These are phyloP conservation scores for Daldinia grandis DNA, from an alignment of 495 filamentous ascomycete genomes.

Conservation along the genomic window DNA sequence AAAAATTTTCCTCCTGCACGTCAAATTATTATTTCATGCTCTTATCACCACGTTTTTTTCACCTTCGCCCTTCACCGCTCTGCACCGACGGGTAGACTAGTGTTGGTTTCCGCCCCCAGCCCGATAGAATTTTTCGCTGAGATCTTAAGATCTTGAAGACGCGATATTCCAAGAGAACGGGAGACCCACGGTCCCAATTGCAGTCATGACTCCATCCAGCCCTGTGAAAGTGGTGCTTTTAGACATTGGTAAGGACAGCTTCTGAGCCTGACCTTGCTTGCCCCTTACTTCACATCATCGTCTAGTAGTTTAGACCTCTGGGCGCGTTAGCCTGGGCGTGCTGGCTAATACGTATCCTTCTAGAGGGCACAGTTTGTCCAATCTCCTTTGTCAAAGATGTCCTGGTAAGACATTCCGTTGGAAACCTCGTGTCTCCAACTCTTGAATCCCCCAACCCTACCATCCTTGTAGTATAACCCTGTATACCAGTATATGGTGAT, in stretches of 20 bases:
- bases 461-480: slow-evolving; percentile 25
- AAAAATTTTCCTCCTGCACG: slow-evolving; percentile 36
- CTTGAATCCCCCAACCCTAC: slow-evolving; percentile 16
- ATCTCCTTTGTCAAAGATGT: slow-evolving; percentile 78
- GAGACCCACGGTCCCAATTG: slow-evolving; percentile 26
- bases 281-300: slow-evolving; percentile 31
- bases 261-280: slow-evolving; percentile 36
- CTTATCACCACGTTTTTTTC: slow-evolving; percentile 12
- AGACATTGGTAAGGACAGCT: slow-evolving; percentile 58
- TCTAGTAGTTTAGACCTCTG: slow-evolving; percentile 29
- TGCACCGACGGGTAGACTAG: slow-evolving; percentile 31
- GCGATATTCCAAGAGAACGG: slow-evolving; percentile 10
- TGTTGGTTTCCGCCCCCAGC: slow-evolving; percentile 36
- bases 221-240: slow-evolving; percentile 55
- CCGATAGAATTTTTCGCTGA: slow-evolving; percentile 25
- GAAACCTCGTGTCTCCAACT: slow-evolving; percentile 27
- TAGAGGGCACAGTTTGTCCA: slow-evolving; percentile 75
- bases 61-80: slow-evolving; percentile 34
- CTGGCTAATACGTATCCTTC: slow-evolving; percentile 52
- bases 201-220: slow-evolving; percentile 41
- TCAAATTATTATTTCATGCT: slow-evolving; percentile 32
- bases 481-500: slow-evolving; percentile 21
- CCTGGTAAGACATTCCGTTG: slow-evolving; percentile 61
- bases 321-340: slow-evolving; percentile 46
- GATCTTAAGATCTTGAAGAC: slow-evolving; percentile 32